Evolutionary conservation across 345 rosid genomes (phyloP).

Genomic region (Bretschneidera sinensis): DNA sequence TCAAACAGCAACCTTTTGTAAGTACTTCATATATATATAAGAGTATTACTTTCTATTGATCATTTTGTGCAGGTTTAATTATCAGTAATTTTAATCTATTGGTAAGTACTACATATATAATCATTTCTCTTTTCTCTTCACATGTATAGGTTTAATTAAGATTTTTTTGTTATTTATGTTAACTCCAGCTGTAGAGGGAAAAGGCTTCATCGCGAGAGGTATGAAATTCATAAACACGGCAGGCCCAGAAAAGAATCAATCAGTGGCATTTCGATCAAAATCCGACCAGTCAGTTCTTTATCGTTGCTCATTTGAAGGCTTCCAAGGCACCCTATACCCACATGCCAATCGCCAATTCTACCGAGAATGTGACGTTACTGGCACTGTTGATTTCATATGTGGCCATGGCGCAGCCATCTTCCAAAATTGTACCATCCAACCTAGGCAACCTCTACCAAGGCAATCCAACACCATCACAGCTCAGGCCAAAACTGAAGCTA

Average conservation of each 20-base stretch:
- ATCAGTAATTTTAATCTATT: too few species aligned
- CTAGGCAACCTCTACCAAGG: conserved; percentile 56
- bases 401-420: conserved; percentile 68
- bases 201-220: conserved; percentile 60
- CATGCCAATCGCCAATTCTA: conserved; percentile 84
- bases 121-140: background rate
- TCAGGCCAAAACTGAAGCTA: conserved; percentile 65
- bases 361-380: conserved; percentile 64
- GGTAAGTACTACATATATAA: too few species aligned
- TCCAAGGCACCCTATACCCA: conserved; percentile 80
- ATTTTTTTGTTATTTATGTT: background rate
- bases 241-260: conserved; percentile 68
- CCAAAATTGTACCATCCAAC: conserved; percentile 63
- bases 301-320: conserved; percentile 53
- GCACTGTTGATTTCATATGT: conserved; percentile 83
- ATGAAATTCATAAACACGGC: conserved; percentile 68
- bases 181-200: conserved; percentile 50
- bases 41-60: too few species aligned
- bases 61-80: too few species aligned
- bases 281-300: conserved; percentile 61
- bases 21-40: too few species aligned
- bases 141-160: too few species aligned
- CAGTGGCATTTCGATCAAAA: conserved; percentile 76
- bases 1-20: conserved; percentile 64
- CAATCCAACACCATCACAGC: conserved; percentile 90